phyloP scores from a whole-genome alignment of 176 grass and related monocot species.

The Otatea glauca region DNA sequence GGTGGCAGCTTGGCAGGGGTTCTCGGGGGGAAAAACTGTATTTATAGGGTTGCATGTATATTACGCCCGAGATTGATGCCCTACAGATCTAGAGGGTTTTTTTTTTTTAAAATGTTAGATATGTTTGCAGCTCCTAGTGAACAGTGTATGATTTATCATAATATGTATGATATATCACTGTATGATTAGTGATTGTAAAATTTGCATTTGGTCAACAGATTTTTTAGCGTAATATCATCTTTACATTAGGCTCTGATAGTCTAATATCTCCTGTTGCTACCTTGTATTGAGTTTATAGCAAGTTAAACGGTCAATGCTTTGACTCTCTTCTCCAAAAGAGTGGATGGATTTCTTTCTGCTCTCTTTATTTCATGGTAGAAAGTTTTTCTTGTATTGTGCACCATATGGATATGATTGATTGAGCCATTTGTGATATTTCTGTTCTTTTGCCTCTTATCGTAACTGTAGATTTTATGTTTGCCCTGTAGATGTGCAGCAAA shows the following conservation, averaged over 20 bases:
- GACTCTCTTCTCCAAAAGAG: slow-evolving; percentile 11
- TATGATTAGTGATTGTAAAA: slow-evolving; percentile 2
- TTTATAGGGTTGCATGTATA: not conserved
- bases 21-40: too few species aligned
- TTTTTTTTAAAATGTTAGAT: not conserved
- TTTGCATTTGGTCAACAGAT: slow-evolving; percentile 26
- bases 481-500: slow-evolving; percentile 93
- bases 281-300: slow-evolving; percentile 16
- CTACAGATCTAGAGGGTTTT: not conserved
- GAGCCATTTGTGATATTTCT: slow-evolving; percentile 20
- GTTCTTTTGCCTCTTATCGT: slow-evolving; percentile 19
- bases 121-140: not conserved
- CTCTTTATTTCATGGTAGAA: slow-evolving; percentile 31
- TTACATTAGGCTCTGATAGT: slow-evolving; percentile 33
- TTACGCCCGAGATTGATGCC: not conserved
- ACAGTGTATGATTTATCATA: slow-evolving; percentile 16
- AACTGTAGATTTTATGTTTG: slow-evolving; percentile 39
- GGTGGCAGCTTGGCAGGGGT: too few species aligned
- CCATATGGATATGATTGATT: not conserved
- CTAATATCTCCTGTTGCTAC: slow-evolving; percentile 13
- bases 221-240: slow-evolving; percentile 5
- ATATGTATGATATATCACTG: not conserved
- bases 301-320: slow-evolving; percentile 26
- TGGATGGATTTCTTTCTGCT: not conserved
- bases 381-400: slow-evolving; percentile 25